These are phyloP conservation scores for Mycosphaerella arachidis DNA, from an alignment of 2,329 filamentous ascomycete genomes.

Conservation along the genomic window DNA sequence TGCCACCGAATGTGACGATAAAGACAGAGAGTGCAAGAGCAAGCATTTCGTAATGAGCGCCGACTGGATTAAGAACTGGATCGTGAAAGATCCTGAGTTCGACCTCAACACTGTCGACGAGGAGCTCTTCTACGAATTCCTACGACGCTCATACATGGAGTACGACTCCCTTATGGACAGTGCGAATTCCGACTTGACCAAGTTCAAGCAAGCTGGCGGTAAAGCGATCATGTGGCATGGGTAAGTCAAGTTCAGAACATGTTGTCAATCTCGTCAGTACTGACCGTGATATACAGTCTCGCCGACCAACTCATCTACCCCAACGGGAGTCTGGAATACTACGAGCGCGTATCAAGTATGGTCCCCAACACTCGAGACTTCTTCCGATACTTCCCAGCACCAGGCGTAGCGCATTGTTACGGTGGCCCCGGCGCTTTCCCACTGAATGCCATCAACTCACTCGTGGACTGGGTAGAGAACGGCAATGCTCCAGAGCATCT, in stretches of 20 bases:
- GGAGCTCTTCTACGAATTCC: slow-evolving; percentile 14
- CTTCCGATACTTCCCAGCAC: slow-evolving; percentile 36
- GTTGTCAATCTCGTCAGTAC: background rate
- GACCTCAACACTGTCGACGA: slow-evolving; percentile 19
- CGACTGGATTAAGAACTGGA: slow-evolving; percentile 35
- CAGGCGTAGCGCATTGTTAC: slow-evolving; percentile 36
- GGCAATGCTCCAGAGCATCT: slow-evolving; percentile 22
- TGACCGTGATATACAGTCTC: slow-evolving; percentile 12
- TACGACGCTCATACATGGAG: slow-evolving; percentile 12
- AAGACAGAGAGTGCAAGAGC: slow-evolving; percentile 22
- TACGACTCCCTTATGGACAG: slow-evolving; percentile 36
- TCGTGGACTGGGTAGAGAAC: slow-evolving; percentile 29
- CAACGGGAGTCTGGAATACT: slow-evolving; percentile 35
- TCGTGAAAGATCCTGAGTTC: slow-evolving; percentile 27
- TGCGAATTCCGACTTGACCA: slow-evolving; percentile 34
- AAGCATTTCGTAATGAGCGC: slow-evolving; percentile 30
- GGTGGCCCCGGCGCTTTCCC: slow-evolving; percentile 30
- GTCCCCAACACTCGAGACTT: slow-evolving; percentile 26
- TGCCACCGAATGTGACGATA: slow-evolving; percentile 25
- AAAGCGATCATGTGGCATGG: slow-evolving; percentile 34
- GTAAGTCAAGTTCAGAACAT: background rate
- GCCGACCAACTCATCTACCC: slow-evolving; percentile 36
- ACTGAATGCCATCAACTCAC: slow-evolving; percentile 9
- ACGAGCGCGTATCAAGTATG: slow-evolving; percentile 25
- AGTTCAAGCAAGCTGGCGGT: slow-evolving; percentile 33